Evolutionary conservation across 2,329 filamentous ascomycete species (phyloP), one percentile per base, ranked within the genome.

Genomic region (Alternaria metachromatica): DNA sequence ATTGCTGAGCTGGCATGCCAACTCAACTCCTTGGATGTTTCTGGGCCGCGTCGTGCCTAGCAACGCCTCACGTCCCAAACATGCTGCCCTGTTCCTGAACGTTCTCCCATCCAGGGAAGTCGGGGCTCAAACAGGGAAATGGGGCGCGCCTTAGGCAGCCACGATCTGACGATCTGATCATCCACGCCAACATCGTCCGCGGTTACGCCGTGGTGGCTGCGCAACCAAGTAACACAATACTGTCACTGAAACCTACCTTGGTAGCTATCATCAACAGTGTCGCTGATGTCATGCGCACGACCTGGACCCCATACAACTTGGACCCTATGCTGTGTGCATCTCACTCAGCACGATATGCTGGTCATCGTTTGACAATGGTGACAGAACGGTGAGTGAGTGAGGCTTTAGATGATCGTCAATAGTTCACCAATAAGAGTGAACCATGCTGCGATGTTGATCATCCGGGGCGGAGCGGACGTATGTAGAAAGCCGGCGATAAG

Each of bases 1-100:
- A 33, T 33, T 57, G 62, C 58, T 69, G 67, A 57, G 59, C 54
- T 67, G 67, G 63, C 63, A 56, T 62, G 57, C 53, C 62, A 63
- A 51, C 64, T 56, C 59, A 54, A 46, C 55, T 37, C 11, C 23
- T 58, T 45, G 18, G 21, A 41, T 48, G 43, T 49, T 56, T 55
- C 58, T 55, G 44, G 37, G 25, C 58, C 61, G 30, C 50, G 18
- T 8, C 49, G 45, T 51, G 43, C 58, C 50, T 25, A 53, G 58
- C 61, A 59, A 64, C 62, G 46, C 62, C 60, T 51, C 41, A 23
- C 18, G 26, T 51, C 26, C 20, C 23, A 37, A 23, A 23, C 51
- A 30, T 50, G 51, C 28, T 63, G 49, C 45, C 46, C 30, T 37
- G 54, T 62, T 26, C 55, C 43, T 51, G 53, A 10, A 7, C 25